Base-by-base conservation (phyloP, 2,329 filamentous ascomycete species). In the Colletotrichum sp. region DNA sequence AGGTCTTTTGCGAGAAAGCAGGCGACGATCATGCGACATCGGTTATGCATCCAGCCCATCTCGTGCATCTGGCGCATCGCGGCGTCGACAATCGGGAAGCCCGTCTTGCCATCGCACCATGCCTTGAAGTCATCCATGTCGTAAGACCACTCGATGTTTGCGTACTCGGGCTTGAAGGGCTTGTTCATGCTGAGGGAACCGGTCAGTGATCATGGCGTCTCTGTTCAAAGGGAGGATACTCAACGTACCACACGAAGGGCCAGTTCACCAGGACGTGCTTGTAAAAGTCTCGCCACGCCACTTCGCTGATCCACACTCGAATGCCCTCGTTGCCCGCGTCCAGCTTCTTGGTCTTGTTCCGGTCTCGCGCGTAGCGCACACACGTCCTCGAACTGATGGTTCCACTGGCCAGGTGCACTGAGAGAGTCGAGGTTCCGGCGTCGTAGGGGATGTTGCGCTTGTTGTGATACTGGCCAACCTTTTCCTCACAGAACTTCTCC, bases 271-370 rank as follows among this genome's bases (percentile, higher is more conserved):
- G 85, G 5, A 98, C 94, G 82, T 97, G 94, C 80, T 93, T 95
- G 85, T 98, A 98, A 81, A 98, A 98, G 80, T 98, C 95, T 16
- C 95, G 88, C 95, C 95, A 97, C 0, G 94, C 95, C 5, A 98
- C 89, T 83, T 98, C 95, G 69, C 93, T 93, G 78, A 97, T 95
- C 95, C 95, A 98, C 0, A 88, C 88, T 67, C 90, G 87, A 72
- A 94, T 93, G 0, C 94, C 94, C 18, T 90, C 84, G 24, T 90
- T 89, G 0, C 94, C 93, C 2, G 87, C 90, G 75, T 95, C 91
- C 3, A 98, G 88, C 73, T 92, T 91, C 82, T 90, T 91, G 2
- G 90, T 90, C 30, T 86, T 91, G 80, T 95, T 94, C 34, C 86
- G 85, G 71, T 92, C 89, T 36, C 91, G 88, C 0, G 95, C 94